phyloP scores from a whole-genome alignment of 352 stramenopile genomes.

The Thraustochytrium striatum region DNA sequence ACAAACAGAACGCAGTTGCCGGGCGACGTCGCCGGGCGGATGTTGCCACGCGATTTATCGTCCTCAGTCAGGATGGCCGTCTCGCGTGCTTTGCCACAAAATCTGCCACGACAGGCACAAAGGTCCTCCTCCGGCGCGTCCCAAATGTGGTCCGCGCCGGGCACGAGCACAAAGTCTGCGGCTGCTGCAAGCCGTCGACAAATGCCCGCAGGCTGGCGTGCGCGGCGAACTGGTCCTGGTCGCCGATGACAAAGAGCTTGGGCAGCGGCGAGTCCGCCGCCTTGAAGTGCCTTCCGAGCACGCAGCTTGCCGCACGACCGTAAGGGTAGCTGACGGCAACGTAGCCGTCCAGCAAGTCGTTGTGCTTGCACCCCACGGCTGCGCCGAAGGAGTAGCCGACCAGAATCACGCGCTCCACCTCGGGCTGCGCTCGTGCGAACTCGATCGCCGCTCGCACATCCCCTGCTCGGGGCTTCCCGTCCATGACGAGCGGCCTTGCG shows the following conservation, averaged over 20 bases:
- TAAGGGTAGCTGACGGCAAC: slow-evolving; percentile 29
- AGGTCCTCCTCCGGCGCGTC: too few relatives aligned
- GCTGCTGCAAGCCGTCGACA: too few relatives aligned
- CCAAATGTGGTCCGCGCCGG: too few relatives aligned
- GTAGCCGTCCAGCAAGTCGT: neutral
- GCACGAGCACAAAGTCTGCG: neutral
- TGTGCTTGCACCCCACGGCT: neutral
- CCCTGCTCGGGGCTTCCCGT: neutral
- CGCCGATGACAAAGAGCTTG: slow-evolving; percentile 38
- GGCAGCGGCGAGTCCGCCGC: neutral
- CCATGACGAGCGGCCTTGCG: slow-evolving; percentile 15
- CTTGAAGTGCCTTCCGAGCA: neutral
- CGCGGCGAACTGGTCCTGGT: slow-evolving; percentile 30
- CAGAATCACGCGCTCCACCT: neutral
- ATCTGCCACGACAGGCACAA: too few relatives aligned
- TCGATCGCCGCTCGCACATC: slow-evolving; percentile 30
- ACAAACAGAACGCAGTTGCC: too few relatives aligned
- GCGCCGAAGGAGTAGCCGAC: slow-evolving; percentile 47
- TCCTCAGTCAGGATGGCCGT: too few relatives aligned
- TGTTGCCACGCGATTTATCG: too few relatives aligned
- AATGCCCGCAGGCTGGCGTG: neutral
- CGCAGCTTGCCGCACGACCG: slow-evolving; percentile 18
- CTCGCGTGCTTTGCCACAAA: too few relatives aligned
- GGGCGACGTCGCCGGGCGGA: too few relatives aligned
- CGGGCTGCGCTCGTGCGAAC: neutral